Evolutionary conservation across 2,329 filamentous ascomycete genomes (phyloP), one percentile per base, ranked within the genome.

Genomic region (Hansfordia pulvinata): DNA sequence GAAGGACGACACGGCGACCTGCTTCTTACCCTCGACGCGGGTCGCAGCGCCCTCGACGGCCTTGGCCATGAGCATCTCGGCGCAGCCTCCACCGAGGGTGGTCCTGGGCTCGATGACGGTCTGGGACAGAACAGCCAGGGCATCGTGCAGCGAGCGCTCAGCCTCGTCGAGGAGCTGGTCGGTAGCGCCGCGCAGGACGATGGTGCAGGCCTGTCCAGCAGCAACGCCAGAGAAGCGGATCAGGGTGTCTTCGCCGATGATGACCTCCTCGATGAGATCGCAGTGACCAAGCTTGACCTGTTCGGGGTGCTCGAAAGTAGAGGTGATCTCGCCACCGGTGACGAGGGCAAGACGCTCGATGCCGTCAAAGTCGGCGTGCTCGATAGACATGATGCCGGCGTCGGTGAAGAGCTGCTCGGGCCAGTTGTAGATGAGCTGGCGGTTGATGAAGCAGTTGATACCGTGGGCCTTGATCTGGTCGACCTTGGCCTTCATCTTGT

Each of bases 391-490:
- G 56, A 98, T 96, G 35, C 90, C 90, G 6, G 86, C 88, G 53
- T 98, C 90, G 19, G 88, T 85, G 49, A 98, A 98, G 24, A 98
- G 77, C 60, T 98, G 90, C 58, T 98, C 90, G 5, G 90, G 90
- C 90, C 90, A 98, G 68, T 98, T 98, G 69, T 98, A 98, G 60
- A 98, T 98, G 37, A 98, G 74, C 56, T 98, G 90, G 42, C 90
- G 70, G 70, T 98, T 98, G 56, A 98, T 93, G 57, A 98, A 98
- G 67, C 90, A 96, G 70, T 98, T 98, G 62, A 98, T 94, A 32
- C 90, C 90, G 49, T 98, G 90, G 24, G 84, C 71, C 71, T 96
- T 98, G 63, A 98, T 98, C 57, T 84, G 88, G 37, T 98, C 90
- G 23, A 98, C 90, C 70, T 98, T 98, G 39, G 82, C 80, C 68